Evolutionary conservation across 2,329 filamentous ascomycete genomes (phyloP).

Genomic region (Colletotrichum sp.): DNA sequence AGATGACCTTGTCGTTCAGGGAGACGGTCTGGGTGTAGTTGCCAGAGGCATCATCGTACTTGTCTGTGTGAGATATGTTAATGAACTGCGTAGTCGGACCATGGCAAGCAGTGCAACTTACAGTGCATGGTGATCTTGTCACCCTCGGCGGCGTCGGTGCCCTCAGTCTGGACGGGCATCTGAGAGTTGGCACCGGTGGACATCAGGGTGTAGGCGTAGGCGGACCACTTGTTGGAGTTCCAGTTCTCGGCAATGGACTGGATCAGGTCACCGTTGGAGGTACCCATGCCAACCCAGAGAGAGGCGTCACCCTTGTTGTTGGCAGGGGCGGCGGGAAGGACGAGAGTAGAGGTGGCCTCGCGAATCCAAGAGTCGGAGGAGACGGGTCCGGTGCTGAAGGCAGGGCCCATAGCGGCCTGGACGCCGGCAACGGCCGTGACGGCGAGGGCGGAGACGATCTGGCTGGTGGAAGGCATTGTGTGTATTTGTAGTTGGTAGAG

Average conservation of each 20-base stretch:
- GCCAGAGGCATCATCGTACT: conserved; percentile 8
- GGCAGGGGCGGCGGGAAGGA: conserved; percentile 42
- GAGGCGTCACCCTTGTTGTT: conserved; percentile 40
- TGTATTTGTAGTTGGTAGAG: neutral
- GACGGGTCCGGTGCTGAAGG: conserved; percentile 49
- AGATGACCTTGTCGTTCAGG: conserved; percentile 31
- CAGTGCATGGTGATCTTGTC: conserved; percentile 20
- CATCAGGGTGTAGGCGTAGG: conserved; percentile 47
- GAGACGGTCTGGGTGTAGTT: conserved; percentile 19
- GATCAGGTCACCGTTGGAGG: conserved; percentile 49
- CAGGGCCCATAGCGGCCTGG: conserved; percentile 36
- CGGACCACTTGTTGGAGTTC: conserved; percentile 35
- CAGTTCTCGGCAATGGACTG: conserved; percentile 49
- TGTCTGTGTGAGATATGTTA: neutral
- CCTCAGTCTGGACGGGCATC: conserved; percentile 10
- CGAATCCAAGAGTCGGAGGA: conserved; percentile 44
- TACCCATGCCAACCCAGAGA: conserved; percentile 55
- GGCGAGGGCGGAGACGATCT: conserved; percentile 7
- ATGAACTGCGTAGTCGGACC: neutral
- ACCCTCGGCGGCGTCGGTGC: neutral
- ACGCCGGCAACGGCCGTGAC: conserved; percentile 7
- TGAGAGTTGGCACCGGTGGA: conserved; percentile 29
- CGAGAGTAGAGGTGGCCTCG: conserved; percentile 46
- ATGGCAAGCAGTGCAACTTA: neutral
- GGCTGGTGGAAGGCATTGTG: conserved; percentile 9